Evolutionary conservation across 768 basidiomycete species (phyloP), one percentile per base, ranked within the genome.

Genomic region (Xerocomus potaroensis): DNA sequence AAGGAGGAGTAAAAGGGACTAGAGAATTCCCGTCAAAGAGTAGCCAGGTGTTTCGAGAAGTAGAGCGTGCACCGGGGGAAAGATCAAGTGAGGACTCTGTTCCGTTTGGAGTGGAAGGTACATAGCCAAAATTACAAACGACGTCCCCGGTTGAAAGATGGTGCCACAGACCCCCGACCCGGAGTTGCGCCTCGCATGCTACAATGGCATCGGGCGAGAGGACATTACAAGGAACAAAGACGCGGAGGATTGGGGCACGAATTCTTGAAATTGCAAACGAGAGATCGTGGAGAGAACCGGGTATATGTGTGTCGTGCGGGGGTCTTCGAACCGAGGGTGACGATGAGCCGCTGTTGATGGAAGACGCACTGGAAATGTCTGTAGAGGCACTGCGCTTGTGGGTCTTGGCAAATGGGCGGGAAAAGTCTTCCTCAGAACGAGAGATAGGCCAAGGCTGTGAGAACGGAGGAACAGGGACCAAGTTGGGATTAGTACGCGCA

Each of bases 61-160:
- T 49, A 27, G 53, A 50, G 3, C 55, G 54, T 22, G 54, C 54
- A 34, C 54, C 61, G 39, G 48, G 48, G 22, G 43, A 48, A 48
- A 51, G 46, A 33, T 63, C 56, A 1, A 55, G 37, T 30, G 52
- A 48, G n/a, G 49, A 54, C 34, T 60, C 55, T 16, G 59, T 66
- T 15, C 63, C 58, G 5, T 65, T 48, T 10, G 65, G 51, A 0
- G 59, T 58, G 0, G 75, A 68, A 1, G 84, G 85, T 14, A 91
- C 72, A 56, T 81, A 89, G 6, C 89, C 89, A 37, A 91, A 73
- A 63, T 91, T 91, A 59, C 83, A 88, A 18, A 91, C 74, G 30
- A 90, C 65, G 55, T 91, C 89, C 1, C 89, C 89, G 0, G 74
- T 75, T 1, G 83, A 87, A n/a, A 91, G 72, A 57, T 87, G 77